Conservation (phyloP, 148 eudicot species). For the Rhododendron griersonianum region DNA sequence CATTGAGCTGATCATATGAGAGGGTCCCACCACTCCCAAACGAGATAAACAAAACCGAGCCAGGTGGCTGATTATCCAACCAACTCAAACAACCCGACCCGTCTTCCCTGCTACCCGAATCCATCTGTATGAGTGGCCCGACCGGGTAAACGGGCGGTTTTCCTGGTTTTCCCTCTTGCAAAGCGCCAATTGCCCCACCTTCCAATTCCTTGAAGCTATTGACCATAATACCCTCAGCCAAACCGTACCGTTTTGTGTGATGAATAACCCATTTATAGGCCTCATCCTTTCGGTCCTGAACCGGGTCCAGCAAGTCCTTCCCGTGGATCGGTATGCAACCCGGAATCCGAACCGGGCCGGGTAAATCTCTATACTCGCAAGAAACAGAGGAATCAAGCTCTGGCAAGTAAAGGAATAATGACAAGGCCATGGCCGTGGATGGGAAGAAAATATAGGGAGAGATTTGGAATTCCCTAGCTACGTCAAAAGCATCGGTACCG, state of each 20-base stretch:
- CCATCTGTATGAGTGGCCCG: conserved; percentile 42
- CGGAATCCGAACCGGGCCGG: conserved; percentile 33
- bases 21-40: conserved; percentile 75
- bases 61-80: conserved; percentile 54
- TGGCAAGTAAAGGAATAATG: conserved; percentile 25
- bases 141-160: conserved; percentile 47
- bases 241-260: conserved; percentile 25
- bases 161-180: conserved; percentile 18
- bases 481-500: conserved; percentile 41
- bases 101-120: conserved; percentile 8
- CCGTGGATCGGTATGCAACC: conserved; percentile 45
- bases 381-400: conserved; percentile 30
- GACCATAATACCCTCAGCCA: conserved; percentile 52
- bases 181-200: conserved; percentile 20
- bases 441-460: conserved; percentile 38
- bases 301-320: conserved; percentile 35
- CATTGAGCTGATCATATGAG: conserved; percentile 30
- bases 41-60: conserved; percentile 47
- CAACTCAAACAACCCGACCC: conserved; percentile 31
- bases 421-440: conserved; percentile 34
- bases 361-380: conserved; percentile 36
- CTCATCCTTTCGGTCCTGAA: conserved; percentile 37
- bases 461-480: conserved; percentile 27
- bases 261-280: conserved; percentile 47
- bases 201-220: conserved; percentile 39